Conservation (phyloP, 192 early-diverging fungal genomes). For the Backusella sp. region DNA sequence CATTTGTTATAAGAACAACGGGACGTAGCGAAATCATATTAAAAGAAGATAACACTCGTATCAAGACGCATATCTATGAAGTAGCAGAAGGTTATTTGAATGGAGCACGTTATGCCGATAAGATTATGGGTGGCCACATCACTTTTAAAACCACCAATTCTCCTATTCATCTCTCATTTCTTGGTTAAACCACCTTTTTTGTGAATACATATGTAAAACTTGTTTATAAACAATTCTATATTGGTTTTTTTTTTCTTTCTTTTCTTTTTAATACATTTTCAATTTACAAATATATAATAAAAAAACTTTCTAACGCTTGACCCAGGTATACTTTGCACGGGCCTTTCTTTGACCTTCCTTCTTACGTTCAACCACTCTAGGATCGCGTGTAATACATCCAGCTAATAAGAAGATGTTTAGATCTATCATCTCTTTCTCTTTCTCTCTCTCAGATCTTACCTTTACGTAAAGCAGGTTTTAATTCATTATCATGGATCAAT, state of each 20-base stretch:
- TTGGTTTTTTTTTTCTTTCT: not conserved
- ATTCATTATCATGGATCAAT: constrained; percentile 57
- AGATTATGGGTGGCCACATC: not conserved
- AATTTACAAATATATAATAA: not conserved
- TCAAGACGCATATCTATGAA: not conserved
- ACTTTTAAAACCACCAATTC: not conserved
- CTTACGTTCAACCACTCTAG: constrained; percentile 89
- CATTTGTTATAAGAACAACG: not conserved
- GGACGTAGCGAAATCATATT: not conserved
- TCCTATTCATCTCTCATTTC: not conserved
- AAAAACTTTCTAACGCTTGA: constrained; percentile 9
- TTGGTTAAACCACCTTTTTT: not conserved
- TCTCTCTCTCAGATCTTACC: constrained; percentile 30
- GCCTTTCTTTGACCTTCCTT: constrained; percentile 95
- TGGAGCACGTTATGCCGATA: not conserved
- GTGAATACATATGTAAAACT: not conserved
- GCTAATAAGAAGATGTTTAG: constrained; percentile 27
- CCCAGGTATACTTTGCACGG: constrained; percentile 88
- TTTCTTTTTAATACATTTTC: not conserved
- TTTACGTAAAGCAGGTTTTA: constrained; percentile 54
- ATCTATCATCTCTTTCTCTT: too few relatives aligned
- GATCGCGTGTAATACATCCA: constrained; percentile 60
- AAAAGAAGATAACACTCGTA: not conserved
- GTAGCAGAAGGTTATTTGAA: not conserved
- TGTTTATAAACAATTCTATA: not conserved